Base-by-base conservation (phyloP, 352 stramenopile species). In the Phytophthora syringae region DNA sequence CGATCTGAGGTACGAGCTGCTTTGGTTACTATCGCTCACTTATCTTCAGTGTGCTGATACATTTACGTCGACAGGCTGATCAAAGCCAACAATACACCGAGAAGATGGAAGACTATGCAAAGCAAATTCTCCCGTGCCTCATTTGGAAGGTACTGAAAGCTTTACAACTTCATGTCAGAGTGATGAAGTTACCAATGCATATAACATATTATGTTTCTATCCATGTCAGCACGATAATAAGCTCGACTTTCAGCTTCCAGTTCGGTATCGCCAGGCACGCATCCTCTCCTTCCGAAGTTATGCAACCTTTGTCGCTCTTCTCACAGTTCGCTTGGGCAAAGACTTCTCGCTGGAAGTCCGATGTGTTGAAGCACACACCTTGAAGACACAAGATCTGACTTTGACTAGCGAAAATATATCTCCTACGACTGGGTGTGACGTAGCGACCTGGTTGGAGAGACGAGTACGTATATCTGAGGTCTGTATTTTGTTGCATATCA, bases 281-380 rank as follows among this genome's bases (percentile, higher is more conserved):
- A 67, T 77, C 34, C 67, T 85, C 20, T 51, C 54, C 5, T 85
- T 67, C 28, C 61, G 74, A 5, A 72, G 74, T 1, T 85, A 78
- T 42, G 67, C 66, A 2, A 50, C 60, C 7, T 72, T 82, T 16
- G 60, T 69, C 24, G 71, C 60, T 1, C 48, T 82, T 1, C 25
- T 85, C 15, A 74, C 27, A n/a, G 27, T 82, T 6, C 62, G 60
- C 2, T 40, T 82, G 25, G 9, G 66, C 0, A 37, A 52, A 4
- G 68, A 79, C 43, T 74, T 67, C 22, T 69, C 70, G 11, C 57
- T 82, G 1, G 34, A 52, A 27, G 56, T 85, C 11, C 16, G 34
- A 0, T 76, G 72, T 20, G 11, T 76, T 21, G 72, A 75, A 24
- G 60, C 49, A 0, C 37, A 34, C 13, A 71, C 67, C 4, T 6